Base-by-base conservation (phyloP, 148 eudicot genomes). In the Vaccinium vitisidaea region DNA sequence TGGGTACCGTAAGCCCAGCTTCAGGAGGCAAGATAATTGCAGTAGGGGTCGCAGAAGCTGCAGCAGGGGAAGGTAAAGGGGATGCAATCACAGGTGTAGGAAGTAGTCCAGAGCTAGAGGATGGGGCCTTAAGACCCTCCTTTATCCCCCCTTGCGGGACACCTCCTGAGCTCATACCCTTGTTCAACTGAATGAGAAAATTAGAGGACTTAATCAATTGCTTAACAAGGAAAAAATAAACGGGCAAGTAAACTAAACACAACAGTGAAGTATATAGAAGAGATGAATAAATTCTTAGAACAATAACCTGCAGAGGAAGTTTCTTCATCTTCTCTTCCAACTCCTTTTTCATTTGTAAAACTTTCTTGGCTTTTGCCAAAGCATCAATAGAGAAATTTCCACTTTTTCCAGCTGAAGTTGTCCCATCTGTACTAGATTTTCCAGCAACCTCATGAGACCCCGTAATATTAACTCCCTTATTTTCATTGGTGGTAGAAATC, bases 371-470 rank as follows among this genome's bases (percentile, higher is more conserved):
- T 92, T 91, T 93, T 56, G 96, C 93, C 87, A 95, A 90, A 88
- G 91, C 95, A 87, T 93, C 97, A 89, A 90, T 94, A 86, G 97
- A 92, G 56, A 91, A 75, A 83, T 87, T 92, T 85, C 90, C 95
- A 90, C 90, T 93, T 91, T 92, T 93, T 82, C 92, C 93, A 89
- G 92, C 91, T 86, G 93, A 74, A 86, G 94, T 61, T 83, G 93
- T 85, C 91, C 96, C 98, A 97, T 97, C 98, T 95, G 98, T 97
- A 95, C 98, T 97, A 89, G 96, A 97, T 92, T 95, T 95, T 90
- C 98, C 98, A 95, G 94, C 93, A 94, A 93, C 94, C 98, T 92
- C 98, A 93, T 97, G 96, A 97, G 98, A 97, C 90, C 99, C 92
- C 96, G 90, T 92, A 94, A 87, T 91, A 95, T 88, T 95, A 94